Evolutionary conservation across 2,329 filamentous ascomycete species (phyloP).

Genomic region (Paraphoma sp.): DNA sequence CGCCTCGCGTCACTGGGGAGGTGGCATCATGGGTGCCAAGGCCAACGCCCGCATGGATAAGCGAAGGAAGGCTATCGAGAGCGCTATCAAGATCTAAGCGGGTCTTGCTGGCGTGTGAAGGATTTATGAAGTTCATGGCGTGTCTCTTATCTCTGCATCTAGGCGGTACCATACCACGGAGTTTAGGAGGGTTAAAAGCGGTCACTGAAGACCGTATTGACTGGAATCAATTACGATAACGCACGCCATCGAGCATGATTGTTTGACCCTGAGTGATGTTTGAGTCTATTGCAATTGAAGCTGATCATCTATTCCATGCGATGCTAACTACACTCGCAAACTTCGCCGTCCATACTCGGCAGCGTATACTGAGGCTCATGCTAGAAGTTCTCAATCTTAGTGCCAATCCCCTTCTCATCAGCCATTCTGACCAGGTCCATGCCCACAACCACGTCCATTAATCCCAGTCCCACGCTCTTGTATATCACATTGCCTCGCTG

Average conservation of each 20-base stretch:
- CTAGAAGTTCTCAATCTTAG: constrained; percentile 58
- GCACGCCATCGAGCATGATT: constrained; percentile 35
- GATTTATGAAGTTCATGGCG: constrained; percentile 43
- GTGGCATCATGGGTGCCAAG: constrained; percentile 99
- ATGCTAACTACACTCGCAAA: constrained; percentile 15
- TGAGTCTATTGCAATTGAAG: background rate
- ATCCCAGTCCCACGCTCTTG: constrained; percentile 71
- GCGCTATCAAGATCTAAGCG: constrained; percentile 94
- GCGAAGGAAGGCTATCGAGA: constrained; percentile 93
- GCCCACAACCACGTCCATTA: constrained; percentile 73
- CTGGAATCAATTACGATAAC: constrained; percentile 45
- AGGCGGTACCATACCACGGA: constrained; percentile 48
- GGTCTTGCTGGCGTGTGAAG: constrained; percentile 31
- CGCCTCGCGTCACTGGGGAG: constrained; percentile 92
- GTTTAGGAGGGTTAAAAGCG: constrained; percentile 49
- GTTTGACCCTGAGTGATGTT: constrained; percentile 19
- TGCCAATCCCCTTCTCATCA: constrained; percentile 62
- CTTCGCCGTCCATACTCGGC: background rate
- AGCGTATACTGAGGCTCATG: constrained; percentile 1
- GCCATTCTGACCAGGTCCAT: constrained; percentile 64
- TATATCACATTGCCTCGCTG: constrained; percentile 71
- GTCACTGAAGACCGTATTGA: constrained; percentile 41
- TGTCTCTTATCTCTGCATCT: constrained; percentile 50
- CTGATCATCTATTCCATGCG: background rate
- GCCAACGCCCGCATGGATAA: constrained; percentile 78